A percentile compares a stretch with the other conserved stretches of the same genome.
phyloP scores from a whole-genome alignment of 2,329 filamentous ascomycete genomes.

The Penicillium hordei region DNA sequence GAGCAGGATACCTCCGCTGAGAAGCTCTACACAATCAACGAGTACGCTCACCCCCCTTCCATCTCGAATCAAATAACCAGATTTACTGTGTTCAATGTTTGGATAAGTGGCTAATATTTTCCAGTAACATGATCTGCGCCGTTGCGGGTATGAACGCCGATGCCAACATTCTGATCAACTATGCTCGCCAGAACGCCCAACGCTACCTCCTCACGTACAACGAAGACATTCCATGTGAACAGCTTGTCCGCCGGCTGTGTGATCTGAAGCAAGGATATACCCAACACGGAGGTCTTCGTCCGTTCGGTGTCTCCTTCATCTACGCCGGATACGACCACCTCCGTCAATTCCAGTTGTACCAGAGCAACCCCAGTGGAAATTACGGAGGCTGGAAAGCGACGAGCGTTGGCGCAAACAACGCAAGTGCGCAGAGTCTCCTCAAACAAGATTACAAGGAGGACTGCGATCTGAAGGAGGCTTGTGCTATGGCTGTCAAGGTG shows the following conservation, averaged over 20 bases:
- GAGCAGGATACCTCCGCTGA: slow-evolving; percentile 99
- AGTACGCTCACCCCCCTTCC: slow-evolving; percentile 59
- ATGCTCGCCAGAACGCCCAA: slow-evolving; percentile 94
- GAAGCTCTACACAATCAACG: slow-evolving; percentile 99
- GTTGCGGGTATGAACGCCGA: slow-evolving; percentile 99
- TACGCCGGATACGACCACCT: slow-evolving; percentile 97
- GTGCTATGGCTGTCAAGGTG: slow-evolving; percentile 96
- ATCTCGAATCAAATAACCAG: neutral
- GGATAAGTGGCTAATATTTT: slow-evolving; percentile 17
- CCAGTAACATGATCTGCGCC: slow-evolving; percentile 98
- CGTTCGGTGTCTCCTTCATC: slow-evolving; percentile 98
- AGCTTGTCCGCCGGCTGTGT: slow-evolving; percentile 93
- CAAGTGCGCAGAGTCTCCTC: slow-evolving; percentile 90
- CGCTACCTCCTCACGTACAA: slow-evolving; percentile 98
- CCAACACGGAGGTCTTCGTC: slow-evolving; percentile 95
- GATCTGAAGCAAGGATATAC: slow-evolving; percentile 99
- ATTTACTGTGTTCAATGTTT: neutral
- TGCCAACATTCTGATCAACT: slow-evolving; percentile 99
- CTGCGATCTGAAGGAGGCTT: slow-evolving; percentile 92
- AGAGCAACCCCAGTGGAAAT: slow-evolving; percentile 98
- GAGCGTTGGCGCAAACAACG: slow-evolving; percentile 96
- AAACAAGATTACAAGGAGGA: slow-evolving; percentile 99
- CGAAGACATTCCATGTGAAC: slow-evolving; percentile 99
- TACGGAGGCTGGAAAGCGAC: slow-evolving; percentile 99
- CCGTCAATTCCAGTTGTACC: slow-evolving; percentile 96